Base-by-base conservation (phyloP, 306 rosid genomes). In the Pueraria montana region DNA sequence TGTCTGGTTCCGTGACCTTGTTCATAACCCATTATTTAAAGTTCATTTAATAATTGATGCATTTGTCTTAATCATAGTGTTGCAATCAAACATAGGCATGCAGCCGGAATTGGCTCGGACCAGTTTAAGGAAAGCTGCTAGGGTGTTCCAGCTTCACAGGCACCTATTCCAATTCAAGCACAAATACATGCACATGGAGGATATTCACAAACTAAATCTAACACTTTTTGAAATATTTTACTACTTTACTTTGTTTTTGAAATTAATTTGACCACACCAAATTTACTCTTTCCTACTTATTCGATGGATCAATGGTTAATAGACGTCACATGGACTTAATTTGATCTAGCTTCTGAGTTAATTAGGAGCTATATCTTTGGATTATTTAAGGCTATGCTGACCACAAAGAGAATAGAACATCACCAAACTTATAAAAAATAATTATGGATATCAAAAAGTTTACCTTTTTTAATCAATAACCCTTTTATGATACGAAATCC, bases 31-130 rank as follows among this genome's bases (percentile, higher is more conserved):
- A 65, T 64, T 69, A 30, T 21, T 66, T 50, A 43, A 48, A 72
- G 45, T n/a, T 52, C 26, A 11, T 14, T 50, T 74, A 24, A 66
- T 63, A 3, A 21, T 69, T 61, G 66, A 38, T 66, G 40, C 3
- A 17, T 73, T 73, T 73, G 77, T 84, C 81, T 43, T 79, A 79
- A 79, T 71, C 78, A 68, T 6, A 58, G 32, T 42, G 32, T 42
- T 67, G 20, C 64, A 75, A 49, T 85, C 27, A 52, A 70, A 61
- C 43, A 52, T 40, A 38, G 38, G 30, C 69, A 75, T 1, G 20
- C 59, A 24, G 13, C 45, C 75, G 7, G n/a, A 45, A 18, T 40
- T 13, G 21, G 63, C 52, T 45, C 26, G 40, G 48, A 74, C 70
- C 75, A 46, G n/a, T 81, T 81, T 69, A 52, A 80, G 64, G 80